These are phyloP conservation scores for Salinomyces thailandicus DNA, from an alignment of 2,329 filamentous ascomycete species.

Conservation along the genomic window DNA sequence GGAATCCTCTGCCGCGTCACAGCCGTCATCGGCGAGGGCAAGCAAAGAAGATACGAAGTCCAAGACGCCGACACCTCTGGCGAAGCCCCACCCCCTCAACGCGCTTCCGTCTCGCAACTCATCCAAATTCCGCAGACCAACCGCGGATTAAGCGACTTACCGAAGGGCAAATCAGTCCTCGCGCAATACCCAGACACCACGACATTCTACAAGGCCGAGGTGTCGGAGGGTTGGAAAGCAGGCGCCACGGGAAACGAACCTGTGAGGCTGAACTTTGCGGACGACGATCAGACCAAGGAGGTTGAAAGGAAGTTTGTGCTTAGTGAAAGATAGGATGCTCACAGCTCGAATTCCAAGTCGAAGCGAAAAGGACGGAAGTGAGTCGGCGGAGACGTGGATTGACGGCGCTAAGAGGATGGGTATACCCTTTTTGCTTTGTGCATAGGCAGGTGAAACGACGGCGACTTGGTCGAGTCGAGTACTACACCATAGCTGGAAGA, in stretches of 20 bases:
- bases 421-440: too few species aligned
- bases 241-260: slow-evolving; percentile 20
- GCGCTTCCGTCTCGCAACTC: slow-evolving; percentile 38
- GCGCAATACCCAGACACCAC: slow-evolving; percentile 43
- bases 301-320: slow-evolving; percentile 43
- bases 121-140: slow-evolving; percentile 35
- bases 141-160: slow-evolving; percentile 31
- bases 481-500: too few species aligned
- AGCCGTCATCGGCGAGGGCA: slow-evolving; percentile 42
- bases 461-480: too few species aligned
- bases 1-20: slow-evolving; percentile 43
- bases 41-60: slow-evolving; percentile 44
- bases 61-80: slow-evolving; percentile 36
- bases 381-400: too few species aligned
- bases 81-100: slow-evolving; percentile 21
- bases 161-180: slow-evolving; percentile 34
- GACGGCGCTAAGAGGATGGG: too few species aligned
- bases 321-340: slow-evolving; percentile 20
- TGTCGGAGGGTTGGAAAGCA: slow-evolving; percentile 32
- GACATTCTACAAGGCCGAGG: slow-evolving; percentile 45
- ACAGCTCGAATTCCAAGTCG: too few species aligned
- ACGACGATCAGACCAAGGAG: slow-evolving; percentile 39
- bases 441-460: too few species aligned
- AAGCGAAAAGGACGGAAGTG: too few species aligned
- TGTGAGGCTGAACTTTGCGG: slow-evolving; percentile 39